Conservation (phyloP, 2,329 filamentous ascomycete genomes). For the Fusarium musae region DNA sequence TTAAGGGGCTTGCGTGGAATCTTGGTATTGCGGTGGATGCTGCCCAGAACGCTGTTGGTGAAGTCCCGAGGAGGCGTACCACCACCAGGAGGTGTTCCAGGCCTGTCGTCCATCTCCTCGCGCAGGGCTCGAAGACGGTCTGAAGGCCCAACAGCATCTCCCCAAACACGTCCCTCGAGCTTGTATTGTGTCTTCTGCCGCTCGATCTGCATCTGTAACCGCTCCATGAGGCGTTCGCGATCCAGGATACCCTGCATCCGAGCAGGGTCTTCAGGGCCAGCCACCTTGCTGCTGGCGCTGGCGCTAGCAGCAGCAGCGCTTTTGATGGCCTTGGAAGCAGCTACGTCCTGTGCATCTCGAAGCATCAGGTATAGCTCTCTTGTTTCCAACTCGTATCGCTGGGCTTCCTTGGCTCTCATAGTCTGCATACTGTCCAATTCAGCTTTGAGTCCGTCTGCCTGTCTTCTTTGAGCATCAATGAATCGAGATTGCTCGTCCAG, state of each 20-base stretch:
- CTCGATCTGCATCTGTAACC: conserved; percentile 94
- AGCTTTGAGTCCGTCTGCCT: conserved; percentile 87
- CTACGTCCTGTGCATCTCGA: conserved; percentile 94
- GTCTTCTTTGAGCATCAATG: conserved; percentile 87
- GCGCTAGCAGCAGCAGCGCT: conserved; percentile 54
- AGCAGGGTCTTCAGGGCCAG: conserved; percentile 73
- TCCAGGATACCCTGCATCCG: conserved; percentile 94
- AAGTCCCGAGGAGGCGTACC: conserved; percentile 70
- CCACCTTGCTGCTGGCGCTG: conserved; percentile 56
- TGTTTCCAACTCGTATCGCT: conserved; percentile 95
- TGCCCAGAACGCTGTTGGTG: conserved; percentile 78
- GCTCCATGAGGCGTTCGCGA: conserved; percentile 90
- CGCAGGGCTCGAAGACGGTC: conserved; percentile 91
- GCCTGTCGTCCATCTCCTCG: conserved; percentile 87
- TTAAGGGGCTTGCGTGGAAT: conserved; percentile 66
- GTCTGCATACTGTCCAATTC: conserved; percentile 90
- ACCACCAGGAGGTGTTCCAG: conserved; percentile 59
- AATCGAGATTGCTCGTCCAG: conserved; percentile 92
- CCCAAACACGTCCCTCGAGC: conserved; percentile 92
- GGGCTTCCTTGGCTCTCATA: conserved; percentile 87
- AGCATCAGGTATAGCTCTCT: conserved; percentile 98
- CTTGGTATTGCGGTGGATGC: conserved; percentile 70
- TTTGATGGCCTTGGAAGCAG: conserved; percentile 81
- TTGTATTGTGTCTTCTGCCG: conserved; percentile 98
- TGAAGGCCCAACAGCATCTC: conserved; percentile 83